phyloP scores from a whole-genome alignment of 345 rosid genomes.

The Rhodamnia argentea region DNA sequence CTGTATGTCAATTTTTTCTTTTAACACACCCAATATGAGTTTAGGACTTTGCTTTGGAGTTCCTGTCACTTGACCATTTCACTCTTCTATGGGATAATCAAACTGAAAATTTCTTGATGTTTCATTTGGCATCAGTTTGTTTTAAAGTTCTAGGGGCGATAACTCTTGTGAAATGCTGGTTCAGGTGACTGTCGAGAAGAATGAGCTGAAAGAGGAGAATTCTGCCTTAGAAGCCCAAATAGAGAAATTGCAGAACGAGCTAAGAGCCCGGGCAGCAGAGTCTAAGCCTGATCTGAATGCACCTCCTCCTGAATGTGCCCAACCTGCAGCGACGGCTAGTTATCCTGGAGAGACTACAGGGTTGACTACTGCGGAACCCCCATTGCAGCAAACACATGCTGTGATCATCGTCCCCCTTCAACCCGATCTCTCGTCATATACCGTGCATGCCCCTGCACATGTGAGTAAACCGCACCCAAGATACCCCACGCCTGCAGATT shows the following conservation, averaged over 20 bases:
- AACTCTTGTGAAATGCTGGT: background rate
- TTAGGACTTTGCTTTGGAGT: background rate
- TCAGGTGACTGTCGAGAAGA: slow-evolving; percentile 72
- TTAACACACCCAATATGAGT: background rate
- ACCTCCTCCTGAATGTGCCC: slow-evolving; percentile 35
- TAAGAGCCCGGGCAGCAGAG: slow-evolving; percentile 27
- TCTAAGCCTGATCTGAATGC: slow-evolving; percentile 54
- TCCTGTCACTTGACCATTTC: background rate
- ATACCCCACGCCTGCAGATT: slow-evolving; percentile 61
- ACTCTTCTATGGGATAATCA: background rate
- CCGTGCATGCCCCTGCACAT: slow-evolving; percentile 10
- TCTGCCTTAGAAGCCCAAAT: slow-evolving; percentile 57
- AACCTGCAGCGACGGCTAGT: slow-evolving; percentile 21
- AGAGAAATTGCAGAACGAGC: slow-evolving; percentile 34
- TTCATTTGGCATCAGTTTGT: background rate
- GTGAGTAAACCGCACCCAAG: slow-evolving; percentile 89
- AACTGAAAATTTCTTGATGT: background rate
- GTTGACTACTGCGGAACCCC: slow-evolving; percentile 9
- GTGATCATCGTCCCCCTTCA: slow-evolving; percentile 60
- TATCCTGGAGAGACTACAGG: background rate
- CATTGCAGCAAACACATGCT: slow-evolving; percentile 38
- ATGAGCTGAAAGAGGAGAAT: slow-evolving; percentile 79
- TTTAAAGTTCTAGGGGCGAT: background rate
- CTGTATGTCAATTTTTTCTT: background rate
- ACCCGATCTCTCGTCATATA: slow-evolving; percentile 33